These are phyloP conservation scores for Echinosphaeria canescens DNA, from an alignment of 2,329 filamentous ascomycete genomes.

Conservation along the genomic window DNA sequence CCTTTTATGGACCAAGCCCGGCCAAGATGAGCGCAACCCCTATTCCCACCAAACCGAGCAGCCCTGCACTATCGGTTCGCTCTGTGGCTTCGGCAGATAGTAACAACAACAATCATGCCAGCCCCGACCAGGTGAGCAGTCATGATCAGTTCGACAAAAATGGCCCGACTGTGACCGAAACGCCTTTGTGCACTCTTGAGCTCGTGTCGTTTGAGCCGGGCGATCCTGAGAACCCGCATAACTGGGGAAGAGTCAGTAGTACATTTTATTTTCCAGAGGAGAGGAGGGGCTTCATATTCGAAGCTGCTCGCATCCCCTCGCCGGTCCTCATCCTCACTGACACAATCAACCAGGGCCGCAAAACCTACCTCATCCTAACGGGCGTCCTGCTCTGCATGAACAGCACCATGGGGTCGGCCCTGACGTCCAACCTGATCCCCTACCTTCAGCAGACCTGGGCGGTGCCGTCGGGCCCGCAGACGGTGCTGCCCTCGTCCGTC, in stretches of 20 bases:
- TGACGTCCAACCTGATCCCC: slow-evolving; percentile 7
- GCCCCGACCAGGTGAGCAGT: no score
- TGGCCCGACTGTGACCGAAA: no score
- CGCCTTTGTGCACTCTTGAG: no score
- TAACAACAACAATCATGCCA: no score
- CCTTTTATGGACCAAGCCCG: no score
- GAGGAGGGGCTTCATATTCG: no score
- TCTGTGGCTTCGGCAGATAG: no score
- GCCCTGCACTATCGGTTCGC: no score
- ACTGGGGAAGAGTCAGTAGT: slow-evolving; percentile 4
- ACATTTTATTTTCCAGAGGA: not conserved
- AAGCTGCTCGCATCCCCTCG: not conserved
- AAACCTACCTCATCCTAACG: slow-evolving; percentile 6
- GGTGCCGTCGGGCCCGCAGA: slow-evolving; percentile 5
- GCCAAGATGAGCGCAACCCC: no score
- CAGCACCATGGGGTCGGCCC: slow-evolving; percentile 7
- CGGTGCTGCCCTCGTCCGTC: slow-evolving; percentile 11
- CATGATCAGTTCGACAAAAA: no score
- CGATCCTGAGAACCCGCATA: slow-evolving; percentile 6
- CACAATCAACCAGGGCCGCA: slow-evolving; percentile 4
- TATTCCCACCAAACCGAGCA: no score
- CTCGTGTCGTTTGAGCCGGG: slow-evolving; percentile 4
- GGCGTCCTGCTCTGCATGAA: slow-evolving; percentile 7
- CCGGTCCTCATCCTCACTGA: not conserved
- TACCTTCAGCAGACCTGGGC: slow-evolving; percentile 4